These are phyloP conservation scores for Diutina rugosa DNA, from an alignment of 1,139 yeast genomes.

Conservation along the genomic window DNA sequence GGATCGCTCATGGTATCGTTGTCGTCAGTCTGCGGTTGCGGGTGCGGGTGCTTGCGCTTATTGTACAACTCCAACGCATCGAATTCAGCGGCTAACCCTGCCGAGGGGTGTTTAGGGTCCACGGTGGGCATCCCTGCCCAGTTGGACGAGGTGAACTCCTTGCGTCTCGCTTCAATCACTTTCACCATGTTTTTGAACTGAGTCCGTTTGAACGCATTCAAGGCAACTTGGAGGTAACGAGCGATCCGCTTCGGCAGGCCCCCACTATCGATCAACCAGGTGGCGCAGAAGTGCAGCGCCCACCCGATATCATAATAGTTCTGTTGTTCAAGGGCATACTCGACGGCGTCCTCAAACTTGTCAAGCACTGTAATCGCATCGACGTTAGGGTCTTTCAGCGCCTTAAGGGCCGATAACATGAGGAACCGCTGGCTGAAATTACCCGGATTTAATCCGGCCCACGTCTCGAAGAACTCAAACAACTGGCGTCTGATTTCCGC, in stretches of 20 bases:
- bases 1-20: background rate
- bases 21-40: background rate
- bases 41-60: background rate
- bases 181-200: constrained; percentile 1
- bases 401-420: constrained; percentile 20
- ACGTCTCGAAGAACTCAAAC: constrained; percentile 14
- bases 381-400: constrained; percentile 6
- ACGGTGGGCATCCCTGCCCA: constrained; percentile 19
- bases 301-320: constrained; percentile 29
- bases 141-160: constrained; percentile 5
- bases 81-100: background rate
- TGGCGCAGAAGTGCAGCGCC: constrained; percentile 31
- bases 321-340: constrained; percentile 17
- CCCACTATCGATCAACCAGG: constrained; percentile 25
- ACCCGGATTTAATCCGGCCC: constrained; percentile 22
- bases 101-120: background rate
- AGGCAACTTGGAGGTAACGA: background rate
- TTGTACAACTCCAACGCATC: background rate
- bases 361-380: constrained; percentile 25
- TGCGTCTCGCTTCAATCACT: constrained; percentile 9
- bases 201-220: background rate
- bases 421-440: constrained; percentile 23
- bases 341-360: constrained; percentile 33
- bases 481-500: constrained; percentile 5
- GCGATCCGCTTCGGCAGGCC: constrained; percentile 8